phyloP scores from a whole-genome alignment of 148 eudicot genomes.

The Rhododendron simsii region DNA sequence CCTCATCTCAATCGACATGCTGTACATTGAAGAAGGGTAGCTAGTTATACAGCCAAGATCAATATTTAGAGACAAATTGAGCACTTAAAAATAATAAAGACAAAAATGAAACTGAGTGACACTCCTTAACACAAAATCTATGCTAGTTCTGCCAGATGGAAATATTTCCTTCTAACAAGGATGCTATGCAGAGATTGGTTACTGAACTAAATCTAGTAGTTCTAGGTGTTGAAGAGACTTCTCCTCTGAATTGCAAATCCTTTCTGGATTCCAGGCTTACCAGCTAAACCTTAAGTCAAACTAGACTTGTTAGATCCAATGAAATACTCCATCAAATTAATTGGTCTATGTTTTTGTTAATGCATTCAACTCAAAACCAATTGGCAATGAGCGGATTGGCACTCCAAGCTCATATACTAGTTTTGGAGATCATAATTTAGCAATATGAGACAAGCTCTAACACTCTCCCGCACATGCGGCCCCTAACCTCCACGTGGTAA shows the following conservation, averaged over 20 bases:
- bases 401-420: background rate
- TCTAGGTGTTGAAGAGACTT: background rate
- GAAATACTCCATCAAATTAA: background rate
- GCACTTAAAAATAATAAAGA: background rate
- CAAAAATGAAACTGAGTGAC: background rate
- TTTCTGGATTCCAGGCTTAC: background rate
- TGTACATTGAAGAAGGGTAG: background rate
- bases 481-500: background rate
- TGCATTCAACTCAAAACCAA: background rate
- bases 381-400: background rate
- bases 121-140: background rate
- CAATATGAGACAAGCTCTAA: background rate
- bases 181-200: background rate
- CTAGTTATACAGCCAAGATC: background rate
- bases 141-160: background rate
- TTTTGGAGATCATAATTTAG: background rate
- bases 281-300: background rate
- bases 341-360: background rate
- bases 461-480: background rate
- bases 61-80: background rate
- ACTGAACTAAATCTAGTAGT: background rate
- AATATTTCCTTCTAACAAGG: background rate
- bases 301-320: background rate
- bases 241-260: background rate
- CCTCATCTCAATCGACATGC: slow-evolving; percentile 1